Evolutionary conservation across 331 rosid species (phyloP).

Genomic region (Spiraea crenata): DNA sequence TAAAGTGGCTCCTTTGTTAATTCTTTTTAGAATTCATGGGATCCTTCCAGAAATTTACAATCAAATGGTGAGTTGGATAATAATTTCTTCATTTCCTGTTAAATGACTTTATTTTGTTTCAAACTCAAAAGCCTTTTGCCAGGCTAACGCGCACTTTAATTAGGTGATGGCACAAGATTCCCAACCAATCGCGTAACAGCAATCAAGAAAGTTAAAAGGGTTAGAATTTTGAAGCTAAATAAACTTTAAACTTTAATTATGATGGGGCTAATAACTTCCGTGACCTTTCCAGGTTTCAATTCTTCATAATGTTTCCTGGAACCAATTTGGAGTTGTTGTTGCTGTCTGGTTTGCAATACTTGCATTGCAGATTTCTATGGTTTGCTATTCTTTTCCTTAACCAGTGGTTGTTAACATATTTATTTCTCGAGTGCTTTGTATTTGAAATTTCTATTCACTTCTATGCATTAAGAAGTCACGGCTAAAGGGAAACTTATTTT

Average conservation of each 20-base stretch:
- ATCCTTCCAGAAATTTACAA: conserved; percentile 12
- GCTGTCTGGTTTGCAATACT: conserved; percentile 29
- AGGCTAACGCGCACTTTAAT: background rate
- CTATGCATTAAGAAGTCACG: background rate
- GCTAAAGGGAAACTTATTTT: background rate
- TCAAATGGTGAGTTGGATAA: conserved; percentile 7
- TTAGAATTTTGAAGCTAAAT: background rate
- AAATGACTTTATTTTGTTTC: too few relatives aligned
- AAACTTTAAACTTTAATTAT: background rate
- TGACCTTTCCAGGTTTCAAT: conserved; percentile 10
- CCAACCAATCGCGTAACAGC: background rate
- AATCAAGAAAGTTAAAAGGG: conserved; percentile 9
- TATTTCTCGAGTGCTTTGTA: background rate
- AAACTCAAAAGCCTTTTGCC: background rate
- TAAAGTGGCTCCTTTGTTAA: conserved; percentile 4
- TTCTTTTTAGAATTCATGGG: conserved; percentile 7
- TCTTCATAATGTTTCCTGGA: conserved; percentile 30
- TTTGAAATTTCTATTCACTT: background rate
- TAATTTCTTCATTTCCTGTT: background rate
- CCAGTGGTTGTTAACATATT: background rate
- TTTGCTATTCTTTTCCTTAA: background rate
- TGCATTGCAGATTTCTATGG: conserved; percentile 31
- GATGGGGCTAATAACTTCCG: background rate
- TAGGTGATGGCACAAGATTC: background rate
- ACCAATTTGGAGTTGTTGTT: conserved; percentile 21